Percentiles rank a stretch among this genome's conserved stretches.
Evolutionary conservation across 345 rosid species (phyloP).

Genomic region (Dimocarpus longan): DNA sequence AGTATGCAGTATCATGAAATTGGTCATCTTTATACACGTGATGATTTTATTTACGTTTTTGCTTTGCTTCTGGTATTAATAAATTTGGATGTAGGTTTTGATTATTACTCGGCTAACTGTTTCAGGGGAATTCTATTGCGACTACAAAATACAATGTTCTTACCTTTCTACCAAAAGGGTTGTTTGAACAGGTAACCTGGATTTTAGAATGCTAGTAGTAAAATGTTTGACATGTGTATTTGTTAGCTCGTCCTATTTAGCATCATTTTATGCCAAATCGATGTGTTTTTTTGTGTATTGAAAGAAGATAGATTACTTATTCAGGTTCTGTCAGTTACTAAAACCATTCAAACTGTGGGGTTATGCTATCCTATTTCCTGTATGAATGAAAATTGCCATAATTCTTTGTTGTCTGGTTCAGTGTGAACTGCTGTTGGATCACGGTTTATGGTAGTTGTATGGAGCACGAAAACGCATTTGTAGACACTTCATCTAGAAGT

Average conservation of each 20-base stretch:
- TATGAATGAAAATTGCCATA: background rate
- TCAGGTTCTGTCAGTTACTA: background rate
- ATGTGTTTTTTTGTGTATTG: background rate
- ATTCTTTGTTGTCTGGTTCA: too few species aligned
- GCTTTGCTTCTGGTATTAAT: conserved; percentile 10
- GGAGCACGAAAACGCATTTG: too few species aligned
- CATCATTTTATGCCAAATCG: background rate
- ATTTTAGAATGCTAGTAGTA: conserved; percentile 12
- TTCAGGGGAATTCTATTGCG: conserved; percentile 89
- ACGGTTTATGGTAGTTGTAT: background rate
- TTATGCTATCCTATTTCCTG: too few species aligned
- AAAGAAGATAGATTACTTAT: background rate
- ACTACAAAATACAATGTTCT: conserved; percentile 97
- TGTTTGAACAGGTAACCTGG: conserved; percentile 92
- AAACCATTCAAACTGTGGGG: background rate
- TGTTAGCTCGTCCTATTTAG: background rate
- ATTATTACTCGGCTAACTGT: conserved; percentile 24
- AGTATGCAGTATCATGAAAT: background rate
- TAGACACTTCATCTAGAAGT: too few species aligned
- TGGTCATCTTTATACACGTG: background rate
- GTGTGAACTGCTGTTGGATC: background rate
- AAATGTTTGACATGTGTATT: background rate
- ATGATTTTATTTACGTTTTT: conserved; percentile 4
- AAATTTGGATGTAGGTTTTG: conserved; percentile 17
- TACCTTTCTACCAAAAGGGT: conserved; percentile 93